phyloP scores from a whole-genome alignment of 164 flowering plant species.

The Taxillus chinensis region DNA sequence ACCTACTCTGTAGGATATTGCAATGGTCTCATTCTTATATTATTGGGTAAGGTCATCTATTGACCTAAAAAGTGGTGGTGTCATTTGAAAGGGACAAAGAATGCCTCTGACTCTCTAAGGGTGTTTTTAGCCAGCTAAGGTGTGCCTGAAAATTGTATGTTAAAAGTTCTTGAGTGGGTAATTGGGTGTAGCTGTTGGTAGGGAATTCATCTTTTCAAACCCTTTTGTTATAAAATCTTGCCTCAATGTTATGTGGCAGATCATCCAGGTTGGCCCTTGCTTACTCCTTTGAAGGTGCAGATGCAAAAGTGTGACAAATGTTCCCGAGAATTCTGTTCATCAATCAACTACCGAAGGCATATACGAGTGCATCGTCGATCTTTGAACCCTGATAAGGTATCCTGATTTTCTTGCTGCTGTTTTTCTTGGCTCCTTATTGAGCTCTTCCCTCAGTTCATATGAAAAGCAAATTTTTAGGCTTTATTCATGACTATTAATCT shows the following conservation, averaged over 20 bases:
- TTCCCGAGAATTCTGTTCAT: slow-evolving; percentile 65
- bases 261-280: slow-evolving; percentile 78
- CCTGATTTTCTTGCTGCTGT: background rate
- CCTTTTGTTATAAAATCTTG: slow-evolving; percentile 7
- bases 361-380: slow-evolving; percentile 64
- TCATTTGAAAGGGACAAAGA: slow-evolving; percentile 23
- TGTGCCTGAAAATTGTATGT: slow-evolving; percentile 27
- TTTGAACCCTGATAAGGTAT: slow-evolving; percentile 64
- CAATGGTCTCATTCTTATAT: slow-evolving; percentile 19
- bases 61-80: slow-evolving; percentile 4
- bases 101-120: slow-evolving; percentile 11
- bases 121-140: background rate
- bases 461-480: no score
- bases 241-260: slow-evolving; percentile 24
- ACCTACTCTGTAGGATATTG: slow-evolving; percentile 6
- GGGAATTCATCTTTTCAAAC: slow-evolving; percentile 11
- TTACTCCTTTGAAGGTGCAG: slow-evolving; percentile 64
- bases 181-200: slow-evolving; percentile 19
- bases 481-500: no score
- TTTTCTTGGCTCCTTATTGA: background rate
- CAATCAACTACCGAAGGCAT: slow-evolving; percentile 77
- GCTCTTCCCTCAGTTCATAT: no score
- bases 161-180: slow-evolving; percentile 20
- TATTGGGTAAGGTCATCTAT: slow-evolving; percentile 4
- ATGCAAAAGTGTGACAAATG: slow-evolving; percentile 92